Evolutionary conservation across 164 flowering plant genomes (phyloP), one percentile per base, ranked within the genome.

Genomic region (Vitis rupestris): DNA sequence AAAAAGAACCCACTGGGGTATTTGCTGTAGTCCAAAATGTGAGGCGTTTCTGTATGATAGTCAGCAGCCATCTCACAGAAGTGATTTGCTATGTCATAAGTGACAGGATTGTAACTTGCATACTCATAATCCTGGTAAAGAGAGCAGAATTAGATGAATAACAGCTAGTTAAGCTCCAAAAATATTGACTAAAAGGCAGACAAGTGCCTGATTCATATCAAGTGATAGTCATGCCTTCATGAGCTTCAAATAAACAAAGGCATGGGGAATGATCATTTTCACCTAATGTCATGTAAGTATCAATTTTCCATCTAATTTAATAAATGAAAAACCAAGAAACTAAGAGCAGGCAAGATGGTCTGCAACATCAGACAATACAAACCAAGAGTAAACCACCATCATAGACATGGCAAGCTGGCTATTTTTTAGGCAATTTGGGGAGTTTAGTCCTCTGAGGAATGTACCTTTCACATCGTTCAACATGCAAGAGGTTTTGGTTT

Each of bases 21-120:
- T 74, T 78, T 75, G 60, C 61, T 66, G 62, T 68, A 80, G 66
- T 82, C 85, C 76, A 82, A 49, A 61, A 75, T 64, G 70, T 82
- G 83, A 49, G 85, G 83, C 2, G 78, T 80, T 50, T 82, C 83
- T 8, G 85, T 77, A 50, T 82, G 83, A 70, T 82, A 82, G 37
- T 82, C 78, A 17, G 83, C 81, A 66, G 82, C 83, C 85, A 80
- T 80, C 74, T 82, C 85, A 59, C 81, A 82, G 70, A 82, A 82
- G 69, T 82, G 85, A 71, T 82, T 82, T 63, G 85, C 85, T 44
- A 82, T 71, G 60, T 82, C 83, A 71, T 70, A 81, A 17, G 84
- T 80, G 64, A 79, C 48, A 65, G 84, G 80, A 70, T 76, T 76
- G 61, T 81, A 81, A 59, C 84, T 81, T 66, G 84, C 77, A 72